These are phyloP conservation scores for Hyphopichia homilentoma DNA, from an alignment of 805 yeast genomes.

Conservation along the genomic window DNA sequence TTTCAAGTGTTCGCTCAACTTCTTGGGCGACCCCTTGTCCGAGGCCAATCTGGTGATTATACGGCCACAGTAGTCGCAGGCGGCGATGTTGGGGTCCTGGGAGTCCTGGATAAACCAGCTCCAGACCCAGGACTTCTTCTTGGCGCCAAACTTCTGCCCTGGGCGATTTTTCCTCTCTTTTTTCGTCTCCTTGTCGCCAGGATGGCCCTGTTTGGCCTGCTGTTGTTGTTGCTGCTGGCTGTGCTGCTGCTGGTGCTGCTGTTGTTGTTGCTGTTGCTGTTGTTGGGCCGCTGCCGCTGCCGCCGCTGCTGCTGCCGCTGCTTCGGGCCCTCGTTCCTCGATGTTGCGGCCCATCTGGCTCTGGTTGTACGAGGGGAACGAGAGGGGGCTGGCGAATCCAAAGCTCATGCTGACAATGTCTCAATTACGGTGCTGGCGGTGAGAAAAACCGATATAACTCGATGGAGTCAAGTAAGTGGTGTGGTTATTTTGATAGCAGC, in stretches of 20 bases:
- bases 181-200: conserved; percentile 10
- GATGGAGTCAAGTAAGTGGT: no score
- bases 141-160: conserved; percentile 57
- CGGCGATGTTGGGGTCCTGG: conserved; percentile 45
- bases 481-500: no score
- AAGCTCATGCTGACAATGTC: no score
- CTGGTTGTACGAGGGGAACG: conserved; percentile 22
- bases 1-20: conserved; percentile 52
- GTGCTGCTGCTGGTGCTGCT: conserved; percentile 10
- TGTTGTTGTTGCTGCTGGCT: conserved; percentile 5
- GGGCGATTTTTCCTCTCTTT: conserved; percentile 43
- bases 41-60: conserved; percentile 44
- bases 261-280: conserved; percentile 8
- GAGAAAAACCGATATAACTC: no score
- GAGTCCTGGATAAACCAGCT: conserved; percentile 54
- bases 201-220: conserved; percentile 5
- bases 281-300: conserved; percentile 6
- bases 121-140: conserved; percentile 64
- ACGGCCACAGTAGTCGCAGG: conserved; percentile 53
- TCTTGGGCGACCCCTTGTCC: conserved; percentile 60
- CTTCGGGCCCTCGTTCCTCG: conserved; percentile 2
- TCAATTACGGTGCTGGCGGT: no score
- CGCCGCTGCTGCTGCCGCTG: conserved; percentile 9
- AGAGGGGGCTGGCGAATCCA: conserved; percentile 12
- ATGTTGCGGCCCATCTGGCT: conserved; percentile 4